Evolutionary conservation across 179 eudicot species (phyloP), one percentile per base, ranked within the genome.

Genomic region (Gypsophila paniculata): DNA sequence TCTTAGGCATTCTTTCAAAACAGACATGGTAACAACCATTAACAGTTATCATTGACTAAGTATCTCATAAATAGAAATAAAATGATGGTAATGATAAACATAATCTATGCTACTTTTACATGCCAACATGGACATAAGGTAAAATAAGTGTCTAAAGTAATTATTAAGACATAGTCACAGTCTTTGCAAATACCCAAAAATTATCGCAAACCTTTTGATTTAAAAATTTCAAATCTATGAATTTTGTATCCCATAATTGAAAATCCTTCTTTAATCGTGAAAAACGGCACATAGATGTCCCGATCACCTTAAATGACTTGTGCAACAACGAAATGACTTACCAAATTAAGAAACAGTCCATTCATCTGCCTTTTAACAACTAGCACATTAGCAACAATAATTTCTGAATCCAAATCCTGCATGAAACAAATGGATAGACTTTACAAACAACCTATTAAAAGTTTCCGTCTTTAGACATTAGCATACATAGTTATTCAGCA

Each of bases 341-440:
- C 98, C 82, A 93, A 73, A 73, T 93, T 96, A 58, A 93, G 93
- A 80, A 93, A 93, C 8, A 93, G 81, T 62, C 94, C 94, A 78
- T 93, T 93, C 98, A 93, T 93, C 78, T 93, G 94, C 82, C 96
- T 88, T 72, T 94, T 96, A 74, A 91, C 99, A 75, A 91, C 87
- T 12, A 83, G 73, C 76, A 94, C 65, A 83, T 87, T 86, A 73
- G 97, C 91, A 73, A 94, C 96, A 69, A 93, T 83, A 69, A 93
- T 72, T 78, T 93, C 90, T 61, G 98, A 88, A 81, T 94, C 99
- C 71, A 94, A 77, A 68, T 88, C 96, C 99, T 94, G 84, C 68
- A 57, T 29, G 10, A 46, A 53, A 72, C 59, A 68, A 51, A 77
- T 18, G 39, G 71, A 53, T 17, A 9, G 60, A 18, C 26, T 0